Evolutionary conservation across 2,329 filamentous ascomycete genomes (phyloP), one percentile per base, ranked within the genome.

Genomic region (Hymenoscyphus albidus): DNA sequence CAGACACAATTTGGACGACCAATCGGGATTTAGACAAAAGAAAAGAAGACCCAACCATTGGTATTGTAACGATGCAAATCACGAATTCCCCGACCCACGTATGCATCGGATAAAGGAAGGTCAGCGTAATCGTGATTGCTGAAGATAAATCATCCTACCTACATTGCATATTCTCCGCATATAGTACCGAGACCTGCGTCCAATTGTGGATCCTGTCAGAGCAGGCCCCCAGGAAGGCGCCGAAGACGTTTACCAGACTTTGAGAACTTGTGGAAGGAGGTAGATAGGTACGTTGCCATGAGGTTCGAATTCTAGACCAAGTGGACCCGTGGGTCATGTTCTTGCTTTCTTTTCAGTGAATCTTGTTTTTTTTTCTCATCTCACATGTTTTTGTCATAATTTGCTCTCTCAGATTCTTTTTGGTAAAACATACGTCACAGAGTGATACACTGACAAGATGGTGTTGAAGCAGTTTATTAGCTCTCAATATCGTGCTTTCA

Each of bases 401-500:
- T 44, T 18, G 9, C n/a, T 44, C n/a, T n/a, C 42, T 44, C n/a
- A 6, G 5, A 6, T 44, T 44, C 16, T 16, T n/a, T 44, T 16
- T 44, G 14, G 12, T 4, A 27, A 54, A 54, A 27, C 18, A 22
- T 54, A 54, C 48, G 48, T 54, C 22, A 13, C 10, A 12, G 48
- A 54, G 9, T 3, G 22, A 59, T 44, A 16, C 32, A 31, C 58
- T 59, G 40, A 59, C 27, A 38, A 18, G 22, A 54, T 54, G 48
- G 39, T 59, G 58, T 59, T 59, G 39, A 32, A 31, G 3, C 58
- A 59, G 22, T 59, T 59, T 27, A 13, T 44, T 31, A 48, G 38
- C 22, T 42, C 58, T n/a, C 58, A 59, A 27, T 59, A 40, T n/a
- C 38, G 40, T 44, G 60, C 40, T 16, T 54, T 54, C 48, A 64